These are phyloP conservation scores for Schizophyllum commune DNA, from an alignment of 1,284 basidiomycete species.

Conservation along the genomic window DNA sequence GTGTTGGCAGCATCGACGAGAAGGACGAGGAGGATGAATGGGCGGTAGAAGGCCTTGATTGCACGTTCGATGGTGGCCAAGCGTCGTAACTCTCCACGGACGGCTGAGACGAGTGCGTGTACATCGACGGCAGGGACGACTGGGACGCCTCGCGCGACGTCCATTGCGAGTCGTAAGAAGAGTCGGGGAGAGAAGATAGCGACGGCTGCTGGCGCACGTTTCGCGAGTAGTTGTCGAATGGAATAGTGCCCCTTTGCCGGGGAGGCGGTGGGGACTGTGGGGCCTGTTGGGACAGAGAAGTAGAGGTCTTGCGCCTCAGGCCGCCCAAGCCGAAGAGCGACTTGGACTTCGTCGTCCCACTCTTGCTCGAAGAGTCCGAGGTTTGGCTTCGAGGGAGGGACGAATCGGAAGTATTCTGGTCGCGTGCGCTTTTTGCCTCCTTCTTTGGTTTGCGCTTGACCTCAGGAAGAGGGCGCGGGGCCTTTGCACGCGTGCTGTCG, in stretches of 20 bases:
- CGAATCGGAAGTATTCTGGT: not conserved
- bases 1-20: not conserved
- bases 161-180: not conserved
- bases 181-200: not conserved
- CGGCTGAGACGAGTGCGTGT: not conserved
- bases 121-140: not conserved
- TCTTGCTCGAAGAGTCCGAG: not conserved
- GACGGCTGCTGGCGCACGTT: not conserved
- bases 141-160: not conserved
- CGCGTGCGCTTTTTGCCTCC: not conserved
- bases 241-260: not conserved
- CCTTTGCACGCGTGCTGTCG: not conserved
- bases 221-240: not conserved
- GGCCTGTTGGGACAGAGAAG: not conserved
- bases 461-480: not conserved
- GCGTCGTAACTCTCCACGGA: not conserved
- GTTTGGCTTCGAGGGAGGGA: not conserved
- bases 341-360: not conserved
- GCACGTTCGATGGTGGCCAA: not conserved
- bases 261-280: too few relatives aligned
- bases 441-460: not conserved
- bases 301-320: not conserved
- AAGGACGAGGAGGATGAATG: not conserved
- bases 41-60: not conserved
- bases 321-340: not conserved